These are phyloP conservation scores for Lichtheimia hyalospora DNA, from an alignment of 371 early-diverging fungal genomes.

Conservation along the genomic window DNA sequence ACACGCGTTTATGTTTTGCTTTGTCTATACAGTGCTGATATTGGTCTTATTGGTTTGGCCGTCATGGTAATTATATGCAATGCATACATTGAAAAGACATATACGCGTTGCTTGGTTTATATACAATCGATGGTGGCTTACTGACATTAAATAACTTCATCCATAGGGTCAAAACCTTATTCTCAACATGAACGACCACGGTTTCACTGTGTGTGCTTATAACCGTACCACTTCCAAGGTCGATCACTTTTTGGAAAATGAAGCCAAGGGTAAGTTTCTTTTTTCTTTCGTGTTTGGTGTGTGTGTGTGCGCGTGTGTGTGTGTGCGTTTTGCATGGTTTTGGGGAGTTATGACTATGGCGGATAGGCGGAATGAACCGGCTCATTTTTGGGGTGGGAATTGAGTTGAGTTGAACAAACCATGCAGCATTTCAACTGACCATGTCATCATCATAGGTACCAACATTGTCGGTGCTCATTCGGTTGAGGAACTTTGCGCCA, in stretches of 20 bases:
- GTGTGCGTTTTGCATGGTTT: background rate
- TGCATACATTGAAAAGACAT: background rate
- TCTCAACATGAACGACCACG: conserved; percentile 98
- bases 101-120: background rate
- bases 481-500: conserved; percentile 89
- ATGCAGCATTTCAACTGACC: background rate
- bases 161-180: conserved; percentile 96
- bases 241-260: conserved; percentile 89
- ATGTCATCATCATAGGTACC: conserved; percentile 66
- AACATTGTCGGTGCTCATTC: conserved; percentile 93
- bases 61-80: conserved; percentile 83
- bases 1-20: background rate
- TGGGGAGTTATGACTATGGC: background rate
- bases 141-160: background rate
- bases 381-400: background rate
- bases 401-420: background rate
- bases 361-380: background rate
- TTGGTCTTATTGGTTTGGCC: conserved; percentile 99
- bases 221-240: conserved; percentile 98
- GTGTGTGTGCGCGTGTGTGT: background rate
- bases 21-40: conserved; percentile 80
- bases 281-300: background rate
- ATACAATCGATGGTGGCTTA: background rate
- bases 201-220: conserved; percentile 91
- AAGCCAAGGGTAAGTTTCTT: conserved; percentile 84